Conservation (phyloP, 495 filamentous ascomycete species). For the Neurospora discreta region DNA sequence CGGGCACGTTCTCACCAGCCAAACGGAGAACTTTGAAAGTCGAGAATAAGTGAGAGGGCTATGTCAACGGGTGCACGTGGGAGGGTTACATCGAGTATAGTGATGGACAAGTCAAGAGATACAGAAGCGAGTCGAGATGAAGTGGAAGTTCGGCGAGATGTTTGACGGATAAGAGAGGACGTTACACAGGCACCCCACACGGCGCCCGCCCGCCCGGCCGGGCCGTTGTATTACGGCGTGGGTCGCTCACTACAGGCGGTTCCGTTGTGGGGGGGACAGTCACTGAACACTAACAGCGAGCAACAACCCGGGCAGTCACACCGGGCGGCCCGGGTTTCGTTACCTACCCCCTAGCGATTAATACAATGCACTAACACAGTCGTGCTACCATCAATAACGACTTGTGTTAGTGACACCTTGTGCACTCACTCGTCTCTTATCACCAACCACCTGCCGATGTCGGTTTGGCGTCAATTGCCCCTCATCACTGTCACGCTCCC, state of each 20-base stretch:
- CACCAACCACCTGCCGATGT: neutral
- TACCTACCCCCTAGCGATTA: neutral
- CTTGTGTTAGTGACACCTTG: neutral
- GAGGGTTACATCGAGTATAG: neutral
- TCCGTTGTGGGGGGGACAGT: neutral
- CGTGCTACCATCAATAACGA: neutral
- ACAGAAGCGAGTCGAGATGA: neutral
- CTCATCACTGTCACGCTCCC: too few relatives aligned
- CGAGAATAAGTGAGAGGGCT: neutral
- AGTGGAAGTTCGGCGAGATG: neutral
- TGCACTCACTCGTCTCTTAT: neutral
- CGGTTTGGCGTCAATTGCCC: neutral
- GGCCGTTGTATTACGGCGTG: neutral
- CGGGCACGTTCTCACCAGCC: neutral
- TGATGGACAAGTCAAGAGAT: neutral
- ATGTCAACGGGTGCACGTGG: neutral
- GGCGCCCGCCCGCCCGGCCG: neutral
- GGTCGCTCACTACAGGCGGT: neutral
- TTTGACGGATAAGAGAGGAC: neutral
- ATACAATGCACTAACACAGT: neutral
- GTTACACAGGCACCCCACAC: neutral
- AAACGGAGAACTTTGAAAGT: neutral
- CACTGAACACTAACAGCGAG: neutral
- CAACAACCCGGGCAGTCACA: neutral
- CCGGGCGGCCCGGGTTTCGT: neutral